phyloP scores from a whole-genome alignment of 768 basidiomycete genomes.

The Mycena amicta region DNA sequence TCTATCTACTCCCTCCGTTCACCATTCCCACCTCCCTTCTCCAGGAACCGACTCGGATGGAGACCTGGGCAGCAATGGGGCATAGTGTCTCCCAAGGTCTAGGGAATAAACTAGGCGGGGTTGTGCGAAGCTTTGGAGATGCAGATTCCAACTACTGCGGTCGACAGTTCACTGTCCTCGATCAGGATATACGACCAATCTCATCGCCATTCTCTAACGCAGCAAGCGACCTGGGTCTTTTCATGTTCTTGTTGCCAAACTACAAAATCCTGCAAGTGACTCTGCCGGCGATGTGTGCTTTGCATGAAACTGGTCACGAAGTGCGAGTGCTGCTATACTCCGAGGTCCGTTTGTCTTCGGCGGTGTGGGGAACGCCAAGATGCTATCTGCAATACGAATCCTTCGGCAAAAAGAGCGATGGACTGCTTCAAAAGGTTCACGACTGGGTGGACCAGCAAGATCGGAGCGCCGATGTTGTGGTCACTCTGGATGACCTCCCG shows the following conservation, averaged over 20 bases:
- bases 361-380: background rate
- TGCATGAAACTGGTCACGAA: conserved; percentile 32
- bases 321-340: conserved; percentile 35
- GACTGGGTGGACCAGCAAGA: conserved; percentile 36
- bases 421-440: conserved; percentile 13
- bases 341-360: conserved; percentile 4
- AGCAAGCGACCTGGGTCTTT: conserved; percentile 22
- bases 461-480: conserved; percentile 33
- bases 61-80: conserved; percentile 26
- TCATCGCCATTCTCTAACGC: background rate
- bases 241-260: conserved; percentile 39
- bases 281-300: conserved; percentile 37
- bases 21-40: conserved; percentile 42
- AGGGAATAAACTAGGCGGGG: conserved; percentile 21
- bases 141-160: conserved; percentile 14
- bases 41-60: conserved; percentile 19
- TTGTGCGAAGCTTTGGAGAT: conserved; percentile 20
- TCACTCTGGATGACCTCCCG: conserved; percentile 34
- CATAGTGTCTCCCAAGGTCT: conserved; percentile 24
- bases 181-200: conserved; percentile 4
- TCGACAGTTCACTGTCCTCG: conserved; percentile 12
- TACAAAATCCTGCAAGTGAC: conserved; percentile 36
- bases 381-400: conserved; percentile 27
- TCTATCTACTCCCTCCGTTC: conserved; percentile 65
- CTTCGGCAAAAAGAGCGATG: background rate